Evolutionary conservation across 225 moss, liverwort and hornwort species (phyloP).

Genomic region (Climacium dendroides): DNA sequence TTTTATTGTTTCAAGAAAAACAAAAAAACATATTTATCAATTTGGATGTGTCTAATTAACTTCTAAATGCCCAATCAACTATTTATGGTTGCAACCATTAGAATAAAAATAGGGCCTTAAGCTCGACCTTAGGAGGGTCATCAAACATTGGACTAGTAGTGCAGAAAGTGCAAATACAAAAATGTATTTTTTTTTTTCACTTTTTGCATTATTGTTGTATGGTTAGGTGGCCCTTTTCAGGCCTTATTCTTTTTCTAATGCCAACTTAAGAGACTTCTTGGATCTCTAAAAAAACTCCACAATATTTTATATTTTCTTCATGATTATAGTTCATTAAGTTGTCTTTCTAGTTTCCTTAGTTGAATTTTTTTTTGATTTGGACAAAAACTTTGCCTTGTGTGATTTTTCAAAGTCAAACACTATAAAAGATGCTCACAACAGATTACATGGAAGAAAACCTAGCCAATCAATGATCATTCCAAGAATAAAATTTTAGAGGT

Average conservation of each 20-base stretch:
- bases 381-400: rapidly evolving
- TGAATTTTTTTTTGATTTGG: neutral
- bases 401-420: neutral
- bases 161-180: too few species aligned
- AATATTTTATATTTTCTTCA: neutral
- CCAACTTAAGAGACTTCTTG: rapidly evolving
- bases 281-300: neutral
- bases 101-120: too few species aligned
- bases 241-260: too few species aligned
- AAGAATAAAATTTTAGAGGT: neutral
- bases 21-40: neutral
- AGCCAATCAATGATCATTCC: neutral
- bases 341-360: rapidly evolving
- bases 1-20: rapidly evolving
- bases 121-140: too few species aligned
- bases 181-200: too few species aligned
- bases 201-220: too few species aligned
- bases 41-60: neutral
- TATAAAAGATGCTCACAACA: neutral
- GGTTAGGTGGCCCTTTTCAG: too few species aligned
- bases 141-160: too few species aligned
- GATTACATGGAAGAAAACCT: rapidly evolving
- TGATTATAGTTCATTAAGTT: neutral
- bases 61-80: neutral
- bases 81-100: neutral